Percentiles rank a stretch among this genome's conserved stretches.
These are phyloP conservation scores for Pleurotus ostreatus DNA, from an alignment of 768 basidiomycete genomes.

Conservation along the genomic window DNA sequence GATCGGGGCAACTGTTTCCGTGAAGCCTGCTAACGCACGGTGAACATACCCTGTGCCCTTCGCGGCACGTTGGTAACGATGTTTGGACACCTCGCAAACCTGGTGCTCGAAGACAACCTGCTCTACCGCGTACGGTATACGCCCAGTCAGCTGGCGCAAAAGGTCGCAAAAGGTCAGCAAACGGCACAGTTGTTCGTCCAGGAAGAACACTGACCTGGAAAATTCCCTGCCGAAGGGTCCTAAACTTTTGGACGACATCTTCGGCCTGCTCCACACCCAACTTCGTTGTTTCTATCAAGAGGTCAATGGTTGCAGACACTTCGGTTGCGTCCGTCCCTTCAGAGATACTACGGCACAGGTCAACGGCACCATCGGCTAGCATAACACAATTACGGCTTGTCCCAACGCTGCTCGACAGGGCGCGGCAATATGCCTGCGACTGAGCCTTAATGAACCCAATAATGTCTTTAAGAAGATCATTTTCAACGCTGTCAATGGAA, in stretches of 20 bases:
- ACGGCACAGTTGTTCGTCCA: too few relatives aligned
- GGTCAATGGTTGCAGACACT: background rate
- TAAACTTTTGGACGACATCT: background rate
- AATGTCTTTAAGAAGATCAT: background rate
- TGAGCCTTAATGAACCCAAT: background rate
- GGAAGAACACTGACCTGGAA: background rate
- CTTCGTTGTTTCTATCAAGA: conserved; percentile 1
- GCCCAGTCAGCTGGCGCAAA: conserved; percentile 2
- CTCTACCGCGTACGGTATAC: conserved; percentile 4
- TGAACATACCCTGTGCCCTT: background rate
- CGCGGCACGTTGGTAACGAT: background rate
- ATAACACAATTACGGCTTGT: conserved; percentile 4
- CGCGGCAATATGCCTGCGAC: background rate
- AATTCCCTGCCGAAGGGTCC: background rate
- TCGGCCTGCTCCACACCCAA: background rate
- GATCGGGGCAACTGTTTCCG: background rate
- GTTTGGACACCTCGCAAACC: background rate
- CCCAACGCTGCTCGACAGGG: background rate
- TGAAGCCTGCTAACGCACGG: background rate
- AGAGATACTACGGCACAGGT: background rate
- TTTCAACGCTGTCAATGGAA: background rate
- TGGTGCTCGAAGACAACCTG: conserved; percentile 2
- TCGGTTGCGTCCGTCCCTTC: background rate
- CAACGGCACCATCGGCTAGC: background rate
- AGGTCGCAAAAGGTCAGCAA: too few relatives aligned